These are phyloP conservation scores for Gorgonomyces haynaldii DNA, from an alignment of 192 early-diverging fungal genomes.

Conservation along the genomic window DNA sequence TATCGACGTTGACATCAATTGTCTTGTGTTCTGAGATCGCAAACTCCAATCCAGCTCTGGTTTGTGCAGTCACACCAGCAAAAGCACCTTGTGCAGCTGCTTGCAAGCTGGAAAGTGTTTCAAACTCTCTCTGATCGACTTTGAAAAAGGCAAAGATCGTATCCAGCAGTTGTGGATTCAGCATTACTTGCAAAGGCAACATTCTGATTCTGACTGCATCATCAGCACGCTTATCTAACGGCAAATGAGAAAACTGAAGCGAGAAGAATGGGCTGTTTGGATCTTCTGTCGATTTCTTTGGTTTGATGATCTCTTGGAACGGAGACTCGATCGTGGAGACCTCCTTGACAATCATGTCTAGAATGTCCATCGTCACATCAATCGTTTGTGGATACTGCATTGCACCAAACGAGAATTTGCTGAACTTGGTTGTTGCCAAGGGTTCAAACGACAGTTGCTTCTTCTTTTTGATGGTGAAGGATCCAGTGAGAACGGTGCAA, in stretches of 20 bases:
- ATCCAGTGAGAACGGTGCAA: not conserved
- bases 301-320: slow-evolving; percentile 27
- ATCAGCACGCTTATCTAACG: slow-evolving; percentile 81
- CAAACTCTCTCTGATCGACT: slow-evolving; percentile 60
- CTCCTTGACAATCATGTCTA: not conserved
- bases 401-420: no score
- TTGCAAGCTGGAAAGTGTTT: slow-evolving; percentile 35
- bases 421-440: no score
- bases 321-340: slow-evolving; percentile 5
- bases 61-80: slow-evolving; percentile 78
- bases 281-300: slow-evolving; percentile 14
- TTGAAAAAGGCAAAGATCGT: slow-evolving; percentile 73
- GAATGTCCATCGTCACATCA: slow-evolving; percentile 2
- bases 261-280: slow-evolving; percentile 53
- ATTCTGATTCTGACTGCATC: slow-evolving; percentile 72
- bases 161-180: slow-evolving; percentile 67
- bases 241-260: slow-evolving; percentile 72
- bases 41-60: slow-evolving; percentile 72
- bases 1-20: slow-evolving; percentile 81
- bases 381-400: no score
- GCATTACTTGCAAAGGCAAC: slow-evolving; percentile 80
- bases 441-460: no score
- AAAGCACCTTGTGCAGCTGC: slow-evolving; percentile 71
- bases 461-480: not conserved
- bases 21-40: slow-evolving; percentile 83